Conservation (phyloP, 2,329 filamentous ascomycete genomes). For the Fusarium decemcellulare region DNA sequence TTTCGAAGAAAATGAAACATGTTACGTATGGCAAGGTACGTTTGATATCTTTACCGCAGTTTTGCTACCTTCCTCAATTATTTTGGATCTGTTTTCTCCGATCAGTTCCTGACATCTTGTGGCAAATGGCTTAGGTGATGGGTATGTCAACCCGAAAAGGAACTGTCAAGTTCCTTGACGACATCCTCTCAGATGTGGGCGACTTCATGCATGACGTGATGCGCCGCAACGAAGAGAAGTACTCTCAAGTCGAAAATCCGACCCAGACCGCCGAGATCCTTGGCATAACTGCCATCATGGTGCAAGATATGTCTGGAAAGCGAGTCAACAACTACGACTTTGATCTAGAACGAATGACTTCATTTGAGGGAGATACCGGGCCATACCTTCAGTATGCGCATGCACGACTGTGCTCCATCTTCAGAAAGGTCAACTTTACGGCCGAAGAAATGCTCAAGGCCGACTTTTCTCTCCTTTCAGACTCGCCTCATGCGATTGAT, state of each 20-base stretch:
- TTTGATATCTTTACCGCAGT: neutral
- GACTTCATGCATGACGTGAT: constrained; percentile 82
- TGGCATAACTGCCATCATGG: constrained; percentile 79
- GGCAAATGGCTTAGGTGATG: constrained; percentile 53
- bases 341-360: constrained; percentile 80
- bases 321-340: constrained; percentile 68
- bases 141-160: constrained; percentile 59
- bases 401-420: constrained; percentile 68
- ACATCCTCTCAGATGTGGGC: constrained; percentile 69
- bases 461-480: constrained; percentile 43
- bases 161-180: constrained; percentile 69
- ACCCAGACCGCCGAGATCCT: constrained; percentile 74
- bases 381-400: constrained; percentile 82
- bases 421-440: constrained; percentile 38
- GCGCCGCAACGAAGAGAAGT: constrained; percentile 75
- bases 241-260: constrained; percentile 74
- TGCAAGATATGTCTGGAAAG: constrained; percentile 81
- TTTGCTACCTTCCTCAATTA: too few relatives aligned
- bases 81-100: too few relatives aligned
- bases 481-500: constrained; percentile 63
- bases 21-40: neutral
- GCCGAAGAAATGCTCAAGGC: constrained; percentile 31
- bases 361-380: constrained; percentile 81
- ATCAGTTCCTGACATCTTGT: too few relatives aligned
- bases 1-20: constrained; percentile 17